Evolutionary conservation across 176 grass and related monocot species (phyloP).

Genomic region (Coix lacrymajobi): DNA sequence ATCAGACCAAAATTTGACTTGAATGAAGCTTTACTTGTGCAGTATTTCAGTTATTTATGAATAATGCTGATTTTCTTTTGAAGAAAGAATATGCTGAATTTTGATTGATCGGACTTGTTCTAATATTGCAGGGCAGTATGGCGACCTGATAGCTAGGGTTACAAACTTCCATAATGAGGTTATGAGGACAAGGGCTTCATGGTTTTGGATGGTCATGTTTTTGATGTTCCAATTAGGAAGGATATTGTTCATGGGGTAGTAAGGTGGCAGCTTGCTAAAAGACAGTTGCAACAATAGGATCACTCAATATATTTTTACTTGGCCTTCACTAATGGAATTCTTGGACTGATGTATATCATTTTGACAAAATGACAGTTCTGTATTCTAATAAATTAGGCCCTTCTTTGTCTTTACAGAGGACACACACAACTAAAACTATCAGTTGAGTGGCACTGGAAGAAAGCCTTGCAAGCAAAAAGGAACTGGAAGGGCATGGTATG

Average conservation of each 20-base stretch:
- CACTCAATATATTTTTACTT: no score
- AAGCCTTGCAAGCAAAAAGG: no score
- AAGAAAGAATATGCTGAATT: not conserved
- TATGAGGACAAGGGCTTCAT: conserved; percentile 80
- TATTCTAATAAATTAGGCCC: no score
- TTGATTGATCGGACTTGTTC: no score
- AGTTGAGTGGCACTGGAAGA: conserved; percentile 77
- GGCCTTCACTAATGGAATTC: no score
- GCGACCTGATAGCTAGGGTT: no score
- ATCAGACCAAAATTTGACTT: not conserved
- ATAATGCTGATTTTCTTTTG: not conserved
- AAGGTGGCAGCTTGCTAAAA: conserved; percentile 93
- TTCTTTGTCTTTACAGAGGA: no score
- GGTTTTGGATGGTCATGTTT: conserved; percentile 94
- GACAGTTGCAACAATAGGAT: conserved; percentile 44
- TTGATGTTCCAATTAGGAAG: conserved; percentile 83
- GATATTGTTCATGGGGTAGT: conserved; percentile 95
- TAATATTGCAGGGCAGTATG: no score
- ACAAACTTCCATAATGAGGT: no score
- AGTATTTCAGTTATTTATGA: not conserved
- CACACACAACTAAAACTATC: no score
- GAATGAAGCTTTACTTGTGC: not conserved
- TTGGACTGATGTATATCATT: no score
- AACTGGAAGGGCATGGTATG: conserved; percentile 83
- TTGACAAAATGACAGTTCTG: no score